These are phyloP conservation scores for Phytophthora fragariae DNA, from an alignment of 352 stramenopile genomes.

Conservation along the genomic window DNA sequence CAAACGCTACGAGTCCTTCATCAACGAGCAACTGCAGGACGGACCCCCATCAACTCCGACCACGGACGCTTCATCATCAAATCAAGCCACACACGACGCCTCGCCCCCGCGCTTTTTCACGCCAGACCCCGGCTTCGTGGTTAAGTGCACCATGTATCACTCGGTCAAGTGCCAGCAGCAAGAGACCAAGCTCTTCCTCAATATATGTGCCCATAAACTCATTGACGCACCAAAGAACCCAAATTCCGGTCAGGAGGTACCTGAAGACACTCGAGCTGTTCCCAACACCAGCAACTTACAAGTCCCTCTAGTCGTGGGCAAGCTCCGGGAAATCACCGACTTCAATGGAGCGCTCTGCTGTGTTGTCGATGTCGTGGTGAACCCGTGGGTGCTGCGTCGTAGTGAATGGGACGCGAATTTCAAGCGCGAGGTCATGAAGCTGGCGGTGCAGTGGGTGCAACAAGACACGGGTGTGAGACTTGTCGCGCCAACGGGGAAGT, in stretches of 20 bases:
- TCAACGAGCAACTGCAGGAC: slow-evolving; percentile 81
- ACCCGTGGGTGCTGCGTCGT: slow-evolving; percentile 80
- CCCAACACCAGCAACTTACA: slow-evolving; percentile 81
- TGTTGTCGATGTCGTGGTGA: slow-evolving; percentile 76
- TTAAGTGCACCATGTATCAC: slow-evolving; percentile 74
- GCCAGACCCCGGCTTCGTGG: slow-evolving; percentile 73
- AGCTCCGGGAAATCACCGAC: too few species aligned
- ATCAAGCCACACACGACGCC: slow-evolving; percentile 12
- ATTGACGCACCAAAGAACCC: slow-evolving; percentile 82
- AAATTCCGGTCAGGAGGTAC: slow-evolving; percentile 69
- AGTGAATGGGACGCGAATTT: slow-evolving; percentile 81
- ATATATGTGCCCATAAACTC: slow-evolving; percentile 76
- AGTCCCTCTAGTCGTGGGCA: slow-evolving; percentile 77
- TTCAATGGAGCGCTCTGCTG: slow-evolving; percentile 49
- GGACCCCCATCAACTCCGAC: slow-evolving; percentile 47
- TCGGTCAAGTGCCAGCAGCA: slow-evolving; percentile 66
- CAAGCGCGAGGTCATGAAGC: slow-evolving; percentile 83
- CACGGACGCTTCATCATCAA: slow-evolving; percentile 8
- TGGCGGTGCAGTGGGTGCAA: slow-evolving; percentile 83
- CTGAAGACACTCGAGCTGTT: slow-evolving; percentile 62
- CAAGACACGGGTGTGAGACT: slow-evolving; percentile 63
- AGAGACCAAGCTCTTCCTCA: slow-evolving; percentile 64
- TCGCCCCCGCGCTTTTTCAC: slow-evolving; percentile 58
- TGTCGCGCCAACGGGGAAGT: slow-evolving; percentile 39
- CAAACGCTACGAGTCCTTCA: slow-evolving; percentile 79